Evolutionary conservation across 1,284 basidiomycete genomes (phyloP).

Genomic region (Ceratobasidium sp.): DNA sequence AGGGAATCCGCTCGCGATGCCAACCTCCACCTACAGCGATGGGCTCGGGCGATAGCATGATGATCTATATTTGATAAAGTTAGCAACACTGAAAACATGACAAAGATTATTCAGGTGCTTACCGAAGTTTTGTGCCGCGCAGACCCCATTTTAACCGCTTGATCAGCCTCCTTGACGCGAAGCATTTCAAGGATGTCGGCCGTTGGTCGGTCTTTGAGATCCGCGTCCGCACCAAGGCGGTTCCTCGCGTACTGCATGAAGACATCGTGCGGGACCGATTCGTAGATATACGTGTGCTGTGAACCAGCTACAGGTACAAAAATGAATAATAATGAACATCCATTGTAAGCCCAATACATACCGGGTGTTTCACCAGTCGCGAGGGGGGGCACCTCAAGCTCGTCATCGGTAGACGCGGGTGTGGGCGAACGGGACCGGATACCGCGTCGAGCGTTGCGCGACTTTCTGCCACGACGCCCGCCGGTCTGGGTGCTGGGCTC

Average conservation of each 20-base stretch:
- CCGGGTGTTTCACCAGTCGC: not conserved
- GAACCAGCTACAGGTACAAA: not conserved
- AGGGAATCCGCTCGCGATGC: not conserved
- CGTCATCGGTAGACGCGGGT: not conserved
- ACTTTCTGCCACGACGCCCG: not conserved
- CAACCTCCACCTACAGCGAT: slow-evolving; percentile 20
- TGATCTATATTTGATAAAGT: not conserved
- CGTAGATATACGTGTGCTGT: not conserved
- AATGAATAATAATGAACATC: not conserved
- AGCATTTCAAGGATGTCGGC: slow-evolving; percentile 14
- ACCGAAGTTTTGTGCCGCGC: not conserved
- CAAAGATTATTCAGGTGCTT: not conserved
- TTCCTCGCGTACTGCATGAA: slow-evolving; percentile 13
- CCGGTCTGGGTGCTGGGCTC: not conserved
- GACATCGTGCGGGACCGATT: not conserved
- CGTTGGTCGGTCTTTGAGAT: not conserved
- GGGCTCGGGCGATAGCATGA: not conserved
- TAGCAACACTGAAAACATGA: not conserved
- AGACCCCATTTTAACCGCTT: slow-evolving; percentile 8
- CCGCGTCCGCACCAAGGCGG: not conserved
- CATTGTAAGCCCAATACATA: not conserved
- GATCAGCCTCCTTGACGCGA: not conserved
- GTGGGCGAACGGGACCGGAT: not conserved
- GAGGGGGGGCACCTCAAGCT: not conserved
- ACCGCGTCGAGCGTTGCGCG: not conserved